These are phyloP conservation scores for Leonotis leonurus DNA, from an alignment of 257 asterid species.

Conservation along the genomic window DNA sequence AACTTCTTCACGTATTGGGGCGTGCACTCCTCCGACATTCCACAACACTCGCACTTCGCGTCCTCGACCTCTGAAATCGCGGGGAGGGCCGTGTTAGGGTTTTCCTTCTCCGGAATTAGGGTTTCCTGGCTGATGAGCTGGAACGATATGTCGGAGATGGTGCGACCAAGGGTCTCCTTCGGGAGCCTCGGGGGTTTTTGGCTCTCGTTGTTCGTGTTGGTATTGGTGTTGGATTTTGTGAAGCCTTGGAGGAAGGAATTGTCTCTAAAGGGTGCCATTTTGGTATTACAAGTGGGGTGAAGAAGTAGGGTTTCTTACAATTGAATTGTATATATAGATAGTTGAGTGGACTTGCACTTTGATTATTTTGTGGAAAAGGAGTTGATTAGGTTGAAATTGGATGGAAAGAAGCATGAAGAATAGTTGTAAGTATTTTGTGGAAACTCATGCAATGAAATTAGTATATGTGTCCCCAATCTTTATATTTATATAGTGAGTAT, in stretches of 20 bases:
- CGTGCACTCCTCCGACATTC: slow-evolving; percentile 85
- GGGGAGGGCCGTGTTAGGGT: slow-evolving; percentile 15
- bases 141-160: slow-evolving; percentile 69
- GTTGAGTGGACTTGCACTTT: not conserved
- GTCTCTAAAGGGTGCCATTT: slow-evolving; percentile 40
- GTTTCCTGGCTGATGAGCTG: slow-evolving; percentile 40
- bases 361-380: not conserved
- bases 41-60: slow-evolving; percentile 96
- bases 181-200: slow-evolving; percentile 49
- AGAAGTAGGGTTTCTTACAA: slow-evolving; percentile 4
- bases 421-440: not conserved
- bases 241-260: slow-evolving; percentile 19
- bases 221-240: slow-evolving; percentile 16
- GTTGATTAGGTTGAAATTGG: slow-evolving; percentile 15
- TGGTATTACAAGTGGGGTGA: not conserved
- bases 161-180: slow-evolving; percentile 51
- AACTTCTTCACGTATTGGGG: slow-evolving; percentile 49
- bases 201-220: slow-evolving; percentile 7
- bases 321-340: not conserved
- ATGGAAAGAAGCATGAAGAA: slow-evolving; percentile 19
- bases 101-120: slow-evolving; percentile 7
- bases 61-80: slow-evolving; percentile 69
- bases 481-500: slow-evolving; percentile 26
- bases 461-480: slow-evolving; percentile 3
- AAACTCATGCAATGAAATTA: not conserved